A percentile compares a stretch with the other conserved stretches of the same genome.
These are phyloP conservation scores for Gigaspora rosea DNA, from an alignment of 192 early-diverging fungal species.

Conservation along the genomic window DNA sequence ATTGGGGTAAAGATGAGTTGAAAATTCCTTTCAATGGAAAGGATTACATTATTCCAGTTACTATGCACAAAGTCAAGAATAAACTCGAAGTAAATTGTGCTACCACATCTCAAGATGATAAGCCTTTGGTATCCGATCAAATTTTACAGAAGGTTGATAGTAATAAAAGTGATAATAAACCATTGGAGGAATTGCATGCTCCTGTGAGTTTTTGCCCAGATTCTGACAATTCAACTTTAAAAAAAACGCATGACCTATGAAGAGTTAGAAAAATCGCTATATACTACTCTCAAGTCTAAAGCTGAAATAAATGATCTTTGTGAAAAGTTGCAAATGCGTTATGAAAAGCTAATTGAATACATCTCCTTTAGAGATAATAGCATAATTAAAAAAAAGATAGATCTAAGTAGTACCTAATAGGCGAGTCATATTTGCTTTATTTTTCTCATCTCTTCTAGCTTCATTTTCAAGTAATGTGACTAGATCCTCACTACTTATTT, in stretches of 20 bases:
- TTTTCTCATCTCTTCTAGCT: too few relatives aligned
- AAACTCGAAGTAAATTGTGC: neutral
- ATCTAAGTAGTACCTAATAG: too few relatives aligned
- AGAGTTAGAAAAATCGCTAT: too few relatives aligned
- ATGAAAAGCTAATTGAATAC: too few relatives aligned
- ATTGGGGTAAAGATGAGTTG: slow-evolving; percentile 21
- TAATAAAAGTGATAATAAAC: slow-evolving; percentile 16
- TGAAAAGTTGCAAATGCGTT: too few relatives aligned
- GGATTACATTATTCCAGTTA: slow-evolving; percentile 2
- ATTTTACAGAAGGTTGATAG: neutral
- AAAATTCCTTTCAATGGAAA: slow-evolving; percentile 5
- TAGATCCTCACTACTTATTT: too few relatives aligned
- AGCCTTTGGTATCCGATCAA: neutral
- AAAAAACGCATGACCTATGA: neutral
- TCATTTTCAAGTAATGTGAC: too few relatives aligned
- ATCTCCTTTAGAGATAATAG: too few relatives aligned
- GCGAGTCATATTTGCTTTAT: too few relatives aligned
- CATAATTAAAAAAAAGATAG: too few relatives aligned
- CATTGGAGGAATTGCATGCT: slow-evolving; percentile 12
- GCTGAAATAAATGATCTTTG: too few relatives aligned
- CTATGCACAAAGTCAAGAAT: slow-evolving; percentile 19
- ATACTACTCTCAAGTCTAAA: too few relatives aligned
- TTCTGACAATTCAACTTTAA: slow-evolving; percentile 14
- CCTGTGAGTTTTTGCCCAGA: slow-evolving; percentile 6
- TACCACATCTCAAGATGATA: slow-evolving; percentile 1